Evolutionary conservation across 2,329 filamentous ascomycete genomes (phyloP).

Genomic region (Spiromastix sp.): DNA sequence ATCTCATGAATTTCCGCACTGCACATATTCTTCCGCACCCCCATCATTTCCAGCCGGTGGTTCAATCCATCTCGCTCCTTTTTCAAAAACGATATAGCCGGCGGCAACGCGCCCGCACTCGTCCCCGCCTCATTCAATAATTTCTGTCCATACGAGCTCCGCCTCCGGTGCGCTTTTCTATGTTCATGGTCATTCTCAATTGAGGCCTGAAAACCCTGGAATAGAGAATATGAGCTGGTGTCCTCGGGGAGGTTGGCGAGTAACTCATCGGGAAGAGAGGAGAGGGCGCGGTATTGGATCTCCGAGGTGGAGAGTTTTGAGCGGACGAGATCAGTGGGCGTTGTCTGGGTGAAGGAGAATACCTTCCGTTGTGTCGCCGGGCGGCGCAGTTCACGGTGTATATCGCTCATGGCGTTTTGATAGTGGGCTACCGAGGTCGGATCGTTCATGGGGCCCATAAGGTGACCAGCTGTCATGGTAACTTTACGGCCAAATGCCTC

Average conservation of each 20-base stretch:
- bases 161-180: conserved; percentile 58
- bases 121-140: conserved; percentile 53
- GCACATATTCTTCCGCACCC: conserved; percentile 93
- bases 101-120: conserved; percentile 45
- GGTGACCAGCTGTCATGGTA: conserved; percentile 80
- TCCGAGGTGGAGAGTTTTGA: conserved; percentile 82
- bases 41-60: conserved; percentile 82
- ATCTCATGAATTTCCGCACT: conserved; percentile 93
- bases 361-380: conserved; percentile 79
- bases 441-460: conserved; percentile 61
- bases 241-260: conserved; percentile 80
- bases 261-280: conserved; percentile 82
- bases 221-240: conserved; percentile 79
- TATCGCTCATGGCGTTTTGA: conserved; percentile 59
- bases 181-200: conserved; percentile 55
- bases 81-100: conserved; percentile 62
- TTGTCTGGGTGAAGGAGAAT: conserved; percentile 82
- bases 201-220: conserved; percentile 91
- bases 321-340: conserved; percentile 86
- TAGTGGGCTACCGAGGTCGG: conserved; percentile 22
- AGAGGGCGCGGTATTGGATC: conserved; percentile 86
- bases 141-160: conserved; percentile 65
- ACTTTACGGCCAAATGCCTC: conserved; percentile 93
- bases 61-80: conserved; percentile 70
- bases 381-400: conserved; percentile 78